phyloP scores from a whole-genome alignment of 1,284 basidiomycete genomes.

The Wallemia hederae region DNA sequence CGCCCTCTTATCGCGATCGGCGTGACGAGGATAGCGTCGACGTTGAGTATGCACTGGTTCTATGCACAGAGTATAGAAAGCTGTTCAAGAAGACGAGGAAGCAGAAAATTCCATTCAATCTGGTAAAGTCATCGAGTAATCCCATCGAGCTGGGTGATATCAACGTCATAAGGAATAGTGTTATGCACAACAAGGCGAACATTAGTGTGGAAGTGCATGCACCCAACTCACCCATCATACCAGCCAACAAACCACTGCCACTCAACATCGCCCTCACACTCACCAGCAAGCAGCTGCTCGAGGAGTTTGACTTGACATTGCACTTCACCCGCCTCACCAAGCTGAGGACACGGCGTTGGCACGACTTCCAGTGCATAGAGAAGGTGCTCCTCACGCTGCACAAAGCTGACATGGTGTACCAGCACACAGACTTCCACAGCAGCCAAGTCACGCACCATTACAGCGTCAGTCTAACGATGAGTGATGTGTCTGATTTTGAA shows the following conservation, averaged over 20 bases:
- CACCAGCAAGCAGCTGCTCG: background rate
- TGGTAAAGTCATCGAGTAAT: background rate
- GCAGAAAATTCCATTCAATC: background rate
- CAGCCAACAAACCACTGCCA: background rate
- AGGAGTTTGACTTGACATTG: background rate
- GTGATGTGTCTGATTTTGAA: background rate
- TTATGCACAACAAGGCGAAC: background rate
- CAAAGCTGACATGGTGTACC: background rate
- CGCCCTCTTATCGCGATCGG: background rate
- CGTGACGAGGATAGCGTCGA: background rate
- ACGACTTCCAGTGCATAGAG: background rate
- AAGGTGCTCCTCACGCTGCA: background rate
- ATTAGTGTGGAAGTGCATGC: background rate
- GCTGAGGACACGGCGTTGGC: background rate
- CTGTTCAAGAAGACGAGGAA: background rate
- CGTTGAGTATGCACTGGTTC: background rate
- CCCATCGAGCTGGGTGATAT: background rate
- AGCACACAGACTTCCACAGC: background rate
- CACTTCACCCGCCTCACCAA: background rate
- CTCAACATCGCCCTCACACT: background rate
- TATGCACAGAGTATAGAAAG: background rate
- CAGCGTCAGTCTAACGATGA: background rate
- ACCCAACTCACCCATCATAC: background rate
- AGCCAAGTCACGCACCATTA: background rate
- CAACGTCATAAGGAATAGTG: background rate